Base-by-base conservation (phyloP, 1,284 basidiomycete genomes). In the Sporisorium sorghi region DNA sequence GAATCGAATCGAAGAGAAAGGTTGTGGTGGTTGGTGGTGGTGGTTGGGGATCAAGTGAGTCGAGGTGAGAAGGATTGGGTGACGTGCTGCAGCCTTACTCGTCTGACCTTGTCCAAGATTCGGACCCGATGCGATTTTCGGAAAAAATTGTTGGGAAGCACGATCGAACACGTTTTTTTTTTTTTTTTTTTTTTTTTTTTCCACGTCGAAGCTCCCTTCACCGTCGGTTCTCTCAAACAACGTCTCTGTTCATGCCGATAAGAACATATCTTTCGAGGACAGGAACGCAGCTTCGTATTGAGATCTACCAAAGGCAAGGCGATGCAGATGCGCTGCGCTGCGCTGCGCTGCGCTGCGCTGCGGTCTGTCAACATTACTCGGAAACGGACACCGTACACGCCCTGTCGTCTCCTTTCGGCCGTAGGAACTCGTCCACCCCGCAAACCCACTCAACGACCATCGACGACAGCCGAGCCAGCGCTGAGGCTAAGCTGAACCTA, bases 61-160 rank as follows among this genome's bases (percentile, higher is more conserved):
- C 54, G 14, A 48, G 47, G 17, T 44, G 19, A 21, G 28, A 14
- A 33, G 24, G 14, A 14, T 35, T 33, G 12, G 17, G 19, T 54
- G 28, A n/a, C 21, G 11, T n/a, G 40, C 11, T 44, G 52, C 19
- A 42, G 40, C 52, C 43, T 40, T n/a, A 40, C 58, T 66, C 64
- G 58, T 19, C 64, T 57, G 58, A 66, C 58, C 64, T 55, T 47
- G 51, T 28, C 51, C 32, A 35, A 10, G 12, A 40, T 23, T 58
- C 62, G 56, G 48, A 49, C 19, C 64, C 48, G 64, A 65, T 37
- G 33, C 28, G 28, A 30, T 30, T 47, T 47, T 19, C 6, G 17
- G 15, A n/a, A n/a, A 5, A 37, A 28, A n/a, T 35, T 44, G 42
- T 37, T 37, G 28, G 14, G 15, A 37, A 0, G n/a, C 14, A 10